phyloP scores from a whole-genome alignment of 108 stramenopile species.

The Cylindrotheca fusiformis region DNA sequence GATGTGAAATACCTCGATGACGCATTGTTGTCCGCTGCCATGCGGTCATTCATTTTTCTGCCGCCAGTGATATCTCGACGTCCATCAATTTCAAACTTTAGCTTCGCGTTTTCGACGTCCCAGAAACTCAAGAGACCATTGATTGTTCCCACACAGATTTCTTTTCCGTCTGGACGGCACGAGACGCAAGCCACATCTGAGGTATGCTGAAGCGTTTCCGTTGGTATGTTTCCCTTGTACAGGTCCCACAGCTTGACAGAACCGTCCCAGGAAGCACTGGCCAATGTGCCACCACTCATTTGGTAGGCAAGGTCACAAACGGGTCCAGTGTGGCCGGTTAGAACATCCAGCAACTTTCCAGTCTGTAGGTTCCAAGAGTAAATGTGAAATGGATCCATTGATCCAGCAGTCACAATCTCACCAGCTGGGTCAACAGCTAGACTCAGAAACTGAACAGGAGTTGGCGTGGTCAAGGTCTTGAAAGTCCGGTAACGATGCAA shows the following conservation, averaged over 20 bases:
- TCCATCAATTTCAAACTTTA: conserved; percentile 87
- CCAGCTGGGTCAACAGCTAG: conserved; percentile 95
- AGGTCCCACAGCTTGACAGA: conserved; percentile 97
- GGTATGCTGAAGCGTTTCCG: conserved; percentile 90
- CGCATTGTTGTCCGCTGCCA: conserved; percentile 88
- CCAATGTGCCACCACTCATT: conserved; percentile 75
- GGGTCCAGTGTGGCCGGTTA: conserved; percentile 95
- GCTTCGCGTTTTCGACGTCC: conserved; percentile 84
- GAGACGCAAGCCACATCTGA: conserved; percentile 94
- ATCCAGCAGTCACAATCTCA: conserved; percentile 92
- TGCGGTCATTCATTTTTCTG: conserved; percentile 84
- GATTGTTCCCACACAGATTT: conserved; percentile 90
- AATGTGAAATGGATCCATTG: conserved; percentile 89
- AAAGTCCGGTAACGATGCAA: conserved; percentile 96
- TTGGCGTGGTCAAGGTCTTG: conserved; percentile 88
- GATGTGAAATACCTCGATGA: conserved; percentile 93
- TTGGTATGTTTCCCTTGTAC: conserved; percentile 84
- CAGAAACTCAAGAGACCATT: conserved; percentile 92
- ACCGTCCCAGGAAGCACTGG: conserved; percentile 97
- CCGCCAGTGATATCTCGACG: conserved; percentile 88
- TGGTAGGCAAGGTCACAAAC: conserved; percentile 80
- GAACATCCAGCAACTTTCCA: conserved; percentile 91
- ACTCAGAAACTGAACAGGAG: conserved; percentile 90
- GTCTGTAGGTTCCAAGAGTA: conserved; percentile 97
- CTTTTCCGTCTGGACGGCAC: conserved; percentile 95